Evolutionary conservation across 345 rosid genomes (phyloP), one percentile per base, ranked within the genome.

Genomic region (Eutrema yunnanense): DNA sequence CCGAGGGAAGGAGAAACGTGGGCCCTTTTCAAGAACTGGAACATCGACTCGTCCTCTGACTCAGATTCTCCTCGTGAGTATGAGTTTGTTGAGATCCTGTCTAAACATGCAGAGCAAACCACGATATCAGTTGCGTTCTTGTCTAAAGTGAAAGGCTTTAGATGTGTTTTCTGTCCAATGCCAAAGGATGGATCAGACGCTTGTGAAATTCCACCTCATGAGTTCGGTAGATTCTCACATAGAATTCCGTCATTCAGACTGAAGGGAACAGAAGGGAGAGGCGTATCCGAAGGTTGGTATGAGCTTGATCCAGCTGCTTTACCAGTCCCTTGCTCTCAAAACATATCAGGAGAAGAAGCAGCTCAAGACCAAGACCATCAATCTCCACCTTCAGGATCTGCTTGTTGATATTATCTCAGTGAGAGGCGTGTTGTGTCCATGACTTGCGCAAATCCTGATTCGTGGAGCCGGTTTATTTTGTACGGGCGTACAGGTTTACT

Each of bases 301-400:
- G 99, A 95, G 83, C 82, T 92, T 6, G 96, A 95, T 79, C 86
- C 97, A 46, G 93, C 87, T 58, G 73, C 93, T 73, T 71, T 92
- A 72, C 96, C 91, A 42, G 67, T 12, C 44, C 61, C 83, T 42
- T 58, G 52, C 46, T 30, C 71, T 19, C 65, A 54, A 47, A 62
- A 30, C 11, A 36, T 8, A 54, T 37, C 66, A 55, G 66, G 65
- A 38, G 48, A 60, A 51, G 54, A 34, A 29, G 59, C 44, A 22
- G 70, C 46, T 46, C 65, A 43, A 54, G 38, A 37, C 12, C 65
- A 36, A 30, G 54, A 63, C 56, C 72, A 71, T 27, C 69, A 58
- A 8, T 51, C 76, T 65, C 72, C 68, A 58, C n/a, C 57, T 58
- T 65, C 52, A 42, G 62, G 67, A 59, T 51, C 76, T 71, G 29